A percentile compares a stretch with the other conserved stretches of the same genome.
Conservation (phyloP, 345 rosid genomes). For the Adansonia digitata region DNA sequence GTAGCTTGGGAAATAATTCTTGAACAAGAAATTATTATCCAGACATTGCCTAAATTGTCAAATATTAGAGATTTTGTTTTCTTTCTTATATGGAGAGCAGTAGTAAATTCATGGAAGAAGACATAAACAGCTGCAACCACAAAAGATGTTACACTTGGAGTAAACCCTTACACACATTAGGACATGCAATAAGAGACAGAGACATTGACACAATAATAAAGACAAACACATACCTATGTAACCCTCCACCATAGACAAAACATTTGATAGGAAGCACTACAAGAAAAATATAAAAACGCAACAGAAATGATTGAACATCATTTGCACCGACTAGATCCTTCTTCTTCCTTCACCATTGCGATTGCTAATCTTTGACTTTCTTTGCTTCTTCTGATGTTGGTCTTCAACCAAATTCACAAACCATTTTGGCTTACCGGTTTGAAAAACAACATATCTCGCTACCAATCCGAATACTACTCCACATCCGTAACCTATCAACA, state of each 20-base stretch:
- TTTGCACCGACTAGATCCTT: neutral
- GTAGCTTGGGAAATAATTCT: too few relatives aligned
- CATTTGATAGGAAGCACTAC: neutral
- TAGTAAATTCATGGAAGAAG: too few relatives aligned
- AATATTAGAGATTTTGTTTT: too few relatives aligned
- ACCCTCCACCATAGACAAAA: neutral
- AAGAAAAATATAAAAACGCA: neutral
- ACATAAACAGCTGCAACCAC: too few relatives aligned
- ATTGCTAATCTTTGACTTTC: neutral
- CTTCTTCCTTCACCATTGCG: neutral
- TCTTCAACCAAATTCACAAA: neutral
- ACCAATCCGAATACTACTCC: constrained; percentile 1
- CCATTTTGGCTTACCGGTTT: too few relatives aligned
- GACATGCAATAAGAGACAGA: too few relatives aligned
- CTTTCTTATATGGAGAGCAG: too few relatives aligned
- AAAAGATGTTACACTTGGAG: too few relatives aligned
- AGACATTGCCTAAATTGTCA: too few relatives aligned
- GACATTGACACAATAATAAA: neutral
- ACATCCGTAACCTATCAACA: constrained; percentile 5
- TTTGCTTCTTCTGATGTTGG: neutral
- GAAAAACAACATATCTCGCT: constrained; percentile 2
- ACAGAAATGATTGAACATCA: neutral
- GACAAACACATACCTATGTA: neutral
- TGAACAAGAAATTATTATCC: too few relatives aligned
- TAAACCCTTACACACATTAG: too few relatives aligned